Percentiles rank a stretch among this genome's conserved stretches.
These are phyloP conservation scores for Cadophora sp. DNA, from an alignment of 2,329 filamentous ascomycete genomes.

Conservation along the genomic window DNA sequence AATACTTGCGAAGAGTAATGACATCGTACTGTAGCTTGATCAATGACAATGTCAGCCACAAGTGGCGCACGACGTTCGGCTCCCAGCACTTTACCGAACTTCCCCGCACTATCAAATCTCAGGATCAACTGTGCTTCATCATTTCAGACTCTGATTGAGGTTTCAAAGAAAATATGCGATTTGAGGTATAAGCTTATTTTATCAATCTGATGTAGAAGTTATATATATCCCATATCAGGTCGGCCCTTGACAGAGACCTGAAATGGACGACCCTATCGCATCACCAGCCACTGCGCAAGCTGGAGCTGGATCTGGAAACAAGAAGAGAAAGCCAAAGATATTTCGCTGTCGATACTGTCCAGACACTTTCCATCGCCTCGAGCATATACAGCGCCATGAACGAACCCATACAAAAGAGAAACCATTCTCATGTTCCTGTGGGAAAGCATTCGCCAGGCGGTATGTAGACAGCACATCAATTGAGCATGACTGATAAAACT, in stretches of 20 bases:
- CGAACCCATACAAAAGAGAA: slow-evolving; percentile 71
- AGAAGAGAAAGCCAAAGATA: slow-evolving; percentile 20
- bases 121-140: not conserved
- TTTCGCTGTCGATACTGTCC: slow-evolving; percentile 63
- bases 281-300: not conserved
- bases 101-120: not conserved
- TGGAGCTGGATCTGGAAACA: slow-evolving; percentile 3
- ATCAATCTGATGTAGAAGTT: too few relatives aligned
- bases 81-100: not conserved
- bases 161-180: too few relatives aligned
- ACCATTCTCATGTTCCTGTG: slow-evolving; percentile 66
- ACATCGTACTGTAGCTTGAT: too few relatives aligned
- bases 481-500: slow-evolving; percentile 64
- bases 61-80: slow-evolving; percentile 7
- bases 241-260: not conserved
- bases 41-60: not conserved
- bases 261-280: not conserved
- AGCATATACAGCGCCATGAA: slow-evolving; percentile 69
- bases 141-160: too few relatives aligned
- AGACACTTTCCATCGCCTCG: slow-evolving; percentile 68
- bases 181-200: too few relatives aligned
- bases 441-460: slow-evolving; percentile 68
- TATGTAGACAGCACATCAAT: slow-evolving; percentile 49
- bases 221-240: not conserved
- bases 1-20: not conserved